phyloP scores from a whole-genome alignment of 1,284 basidiomycete genomes.

The Ganoderma leucocontextum region DNA sequence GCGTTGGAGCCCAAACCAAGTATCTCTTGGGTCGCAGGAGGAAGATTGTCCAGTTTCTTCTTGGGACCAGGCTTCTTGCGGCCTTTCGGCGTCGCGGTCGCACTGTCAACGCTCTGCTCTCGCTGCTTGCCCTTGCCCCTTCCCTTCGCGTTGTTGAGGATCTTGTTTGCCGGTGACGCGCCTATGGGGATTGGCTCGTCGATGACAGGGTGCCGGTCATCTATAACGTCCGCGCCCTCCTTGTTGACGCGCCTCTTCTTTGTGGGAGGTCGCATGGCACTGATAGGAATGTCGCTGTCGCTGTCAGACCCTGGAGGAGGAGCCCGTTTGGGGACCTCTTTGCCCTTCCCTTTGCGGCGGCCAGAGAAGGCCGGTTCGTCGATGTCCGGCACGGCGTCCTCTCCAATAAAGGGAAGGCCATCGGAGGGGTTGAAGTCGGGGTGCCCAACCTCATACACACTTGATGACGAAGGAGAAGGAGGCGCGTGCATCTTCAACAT shows the following conservation, averaged over 20 bases:
- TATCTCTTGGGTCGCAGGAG: conserved; percentile 55
- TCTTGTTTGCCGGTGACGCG: conserved; percentile 38
- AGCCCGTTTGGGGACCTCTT: conserved; percentile 54
- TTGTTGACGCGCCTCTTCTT: conserved; percentile 62
- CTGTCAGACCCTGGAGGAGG: conserved; percentile 59
- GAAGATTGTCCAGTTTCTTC: conserved; percentile 54
- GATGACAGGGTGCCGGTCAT: conserved; percentile 50
- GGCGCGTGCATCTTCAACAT: conserved; percentile 41
- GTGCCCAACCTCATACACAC: conserved; percentile 35
- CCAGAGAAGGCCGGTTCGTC: conserved; percentile 51
- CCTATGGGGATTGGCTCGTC: conserved; percentile 40
- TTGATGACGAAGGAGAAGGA: conserved; percentile 35
- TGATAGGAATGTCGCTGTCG: conserved; percentile 57
- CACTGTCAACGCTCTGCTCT: conserved; percentile 55
- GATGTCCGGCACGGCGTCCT: conserved; percentile 51
- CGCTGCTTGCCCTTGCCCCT: conserved; percentile 54
- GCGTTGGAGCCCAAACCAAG: conserved; percentile 61
- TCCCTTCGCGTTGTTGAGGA: conserved; percentile 43
- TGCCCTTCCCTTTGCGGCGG: conserved; percentile 52
- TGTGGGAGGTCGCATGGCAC: conserved; percentile 47
- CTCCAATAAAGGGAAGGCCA: conserved; percentile 41
- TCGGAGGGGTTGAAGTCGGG: conserved; percentile 38
- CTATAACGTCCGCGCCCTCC: conserved; percentile 46
- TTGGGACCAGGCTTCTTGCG: conserved; percentile 51
- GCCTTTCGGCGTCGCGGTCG: conserved; percentile 46